Base-by-base conservation (phyloP, 495 filamentous ascomycete species). In the Aspergillus haitiensis region DNA sequence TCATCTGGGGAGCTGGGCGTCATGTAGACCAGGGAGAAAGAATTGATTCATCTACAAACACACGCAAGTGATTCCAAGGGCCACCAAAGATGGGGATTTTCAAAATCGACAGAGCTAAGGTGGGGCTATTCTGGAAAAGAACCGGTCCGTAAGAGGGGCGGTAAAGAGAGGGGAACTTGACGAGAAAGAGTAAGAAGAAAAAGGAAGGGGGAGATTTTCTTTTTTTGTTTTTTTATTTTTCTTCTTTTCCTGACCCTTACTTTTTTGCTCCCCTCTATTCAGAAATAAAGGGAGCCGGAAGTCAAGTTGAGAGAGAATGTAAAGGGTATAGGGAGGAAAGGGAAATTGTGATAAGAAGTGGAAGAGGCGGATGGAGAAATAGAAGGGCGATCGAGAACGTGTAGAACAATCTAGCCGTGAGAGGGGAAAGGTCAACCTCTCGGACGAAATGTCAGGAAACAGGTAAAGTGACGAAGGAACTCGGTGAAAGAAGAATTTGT, bases 1-100 rank as follows among this genome's bases (percentile, higher is more conserved):
- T 88, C 84, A 74, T 83, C 75, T 52, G 82, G 83, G 61, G 79
- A 75, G 76, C 76, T 81, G 74, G 82, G 80, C 73, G 82, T 87
- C 86, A 89, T 89, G 74, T 75, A 76, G 75, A 70, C 69, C 57
- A 67, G 50, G 58, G 56, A 42, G 56, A 60, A 62, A 67, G 64
- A 70, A 66, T 56, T 56, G 71, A 75, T 72, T 77, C 72, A 77
- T 80, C 72, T 75, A 80, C 75, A 75, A 70, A 54, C 65, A 52
- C 53, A 55, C 52, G 55, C 16, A 35, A 15, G 58, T 31, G 46
- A 36, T 53, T 58, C 58, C 48, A 52, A 53, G 36, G 34, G 57
- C 56, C 56, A 57, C 44, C n/a, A 58, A 47, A 52, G 56, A 50
- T 34, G 48, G n/a, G 54, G 55, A 56, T 63, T 58, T 45, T 31